Conservation (phyloP, 805 yeast genomes). For the Candida ascalaphidarum region DNA sequence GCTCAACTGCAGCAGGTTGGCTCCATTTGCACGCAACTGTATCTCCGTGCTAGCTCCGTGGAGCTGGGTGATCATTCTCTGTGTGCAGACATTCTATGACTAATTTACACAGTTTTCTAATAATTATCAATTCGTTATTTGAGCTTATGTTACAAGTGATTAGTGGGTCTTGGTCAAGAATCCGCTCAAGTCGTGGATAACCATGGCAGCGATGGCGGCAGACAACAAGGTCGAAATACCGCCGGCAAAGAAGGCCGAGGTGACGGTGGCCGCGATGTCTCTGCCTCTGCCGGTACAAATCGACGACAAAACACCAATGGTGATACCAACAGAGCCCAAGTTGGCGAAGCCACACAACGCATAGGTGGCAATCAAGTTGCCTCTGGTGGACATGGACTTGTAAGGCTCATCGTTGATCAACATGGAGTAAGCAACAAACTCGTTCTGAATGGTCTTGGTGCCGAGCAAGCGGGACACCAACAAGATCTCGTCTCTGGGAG, state of each 20-base stretch:
- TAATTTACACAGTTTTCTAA: too few relatives aligned
- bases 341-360: conserved; percentile 59
- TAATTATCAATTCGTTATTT: too few relatives aligned
- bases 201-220: conserved; percentile 59
- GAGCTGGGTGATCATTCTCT: too few relatives aligned
- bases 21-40: too few relatives aligned
- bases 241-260: conserved; percentile 45
- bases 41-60: too few relatives aligned
- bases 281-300: conserved; percentile 42
- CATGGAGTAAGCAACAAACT: conserved; percentile 45
- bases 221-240: conserved; percentile 45
- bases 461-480: conserved; percentile 45
- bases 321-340: conserved; percentile 54
- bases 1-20: too few relatives aligned
- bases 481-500: conserved; percentile 44
- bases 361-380: conserved; percentile 49
- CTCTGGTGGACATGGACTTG: conserved; percentile 40
- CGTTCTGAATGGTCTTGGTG: conserved; percentile 52
- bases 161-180: conserved; percentile 6
- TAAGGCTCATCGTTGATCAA: conserved; percentile 34
- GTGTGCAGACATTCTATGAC: too few relatives aligned
- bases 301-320: conserved; percentile 50
- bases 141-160: neutral
- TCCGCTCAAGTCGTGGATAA: conserved; percentile 38
- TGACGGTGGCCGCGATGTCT: conserved; percentile 37